phyloP scores from a whole-genome alignment of 257 asterid species.

The Plantago elongata region DNA sequence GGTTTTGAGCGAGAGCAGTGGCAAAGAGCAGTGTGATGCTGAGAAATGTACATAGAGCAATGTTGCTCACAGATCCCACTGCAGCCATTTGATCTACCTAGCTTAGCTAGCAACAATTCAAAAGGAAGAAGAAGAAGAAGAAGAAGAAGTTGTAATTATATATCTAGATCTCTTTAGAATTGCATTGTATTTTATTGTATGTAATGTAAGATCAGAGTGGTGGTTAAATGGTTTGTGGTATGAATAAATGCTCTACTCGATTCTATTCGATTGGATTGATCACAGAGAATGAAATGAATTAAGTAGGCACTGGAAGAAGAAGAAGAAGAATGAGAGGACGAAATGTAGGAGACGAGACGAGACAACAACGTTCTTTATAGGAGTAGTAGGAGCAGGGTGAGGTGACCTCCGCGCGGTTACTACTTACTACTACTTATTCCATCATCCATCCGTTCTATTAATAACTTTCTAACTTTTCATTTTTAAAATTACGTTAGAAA shows the following conservation, averaged over 20 bases:
- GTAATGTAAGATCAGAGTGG: too few species aligned
- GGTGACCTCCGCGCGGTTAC: neutral
- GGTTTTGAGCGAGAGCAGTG: slow-evolving; percentile 23
- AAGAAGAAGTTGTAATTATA: too few species aligned
- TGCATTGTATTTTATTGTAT: too few species aligned
- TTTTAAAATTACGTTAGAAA: too few species aligned
- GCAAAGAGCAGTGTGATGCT: slow-evolving; percentile 29
- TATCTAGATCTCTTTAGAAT: too few species aligned
- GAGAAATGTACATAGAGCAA: slow-evolving; percentile 31
- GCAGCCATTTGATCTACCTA: slow-evolving; percentile 40
- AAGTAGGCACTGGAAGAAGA: slow-evolving; percentile 2
- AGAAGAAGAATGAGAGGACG: slow-evolving; percentile 28
- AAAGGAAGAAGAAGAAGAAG: too few species aligned
- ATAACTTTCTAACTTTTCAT: too few species aligned
- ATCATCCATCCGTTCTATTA: too few species aligned
- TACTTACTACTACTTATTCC: neutral
- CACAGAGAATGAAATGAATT: too few species aligned
- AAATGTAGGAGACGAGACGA: slow-evolving; percentile 36
- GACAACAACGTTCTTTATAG: slow-evolving; percentile 41
- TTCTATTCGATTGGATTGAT: too few species aligned
- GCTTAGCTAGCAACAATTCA: too few species aligned
- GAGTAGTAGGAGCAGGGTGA: slow-evolving; percentile 11
- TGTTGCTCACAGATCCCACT: slow-evolving; percentile 15
- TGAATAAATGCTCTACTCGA: neutral
- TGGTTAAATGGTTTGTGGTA: neutral